Conservation (phyloP, 2,329 filamentous ascomycete genomes). For the Aureobasidium sp. region DNA sequence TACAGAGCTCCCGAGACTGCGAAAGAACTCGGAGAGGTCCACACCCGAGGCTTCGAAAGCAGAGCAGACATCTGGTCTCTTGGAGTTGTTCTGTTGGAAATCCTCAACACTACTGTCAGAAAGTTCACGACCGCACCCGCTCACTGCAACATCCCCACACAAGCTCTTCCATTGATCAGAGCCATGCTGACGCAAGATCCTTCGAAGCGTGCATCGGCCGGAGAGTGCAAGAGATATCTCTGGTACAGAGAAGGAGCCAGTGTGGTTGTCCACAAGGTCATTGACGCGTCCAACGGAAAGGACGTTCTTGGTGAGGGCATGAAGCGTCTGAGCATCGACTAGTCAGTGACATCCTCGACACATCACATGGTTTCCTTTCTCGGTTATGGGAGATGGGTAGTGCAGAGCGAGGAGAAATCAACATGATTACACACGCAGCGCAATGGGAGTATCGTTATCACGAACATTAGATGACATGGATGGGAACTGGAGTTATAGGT, state of each 20-base stretch:
- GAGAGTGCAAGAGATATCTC: neutral
- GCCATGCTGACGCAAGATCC: neutral
- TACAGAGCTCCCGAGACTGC: conserved; percentile 1
- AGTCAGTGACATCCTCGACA: neutral
- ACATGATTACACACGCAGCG: neutral
- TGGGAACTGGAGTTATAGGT: neutral
- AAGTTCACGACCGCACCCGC: neutral
- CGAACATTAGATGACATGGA: neutral
- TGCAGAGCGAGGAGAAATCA: neutral
- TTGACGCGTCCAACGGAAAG: neutral
- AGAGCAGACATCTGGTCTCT: conserved; percentile 2
- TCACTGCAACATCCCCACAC: neutral
- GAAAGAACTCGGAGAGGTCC: neutral
- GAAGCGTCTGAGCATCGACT: neutral
- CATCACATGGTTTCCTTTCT: neutral
- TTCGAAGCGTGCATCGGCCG: neutral
- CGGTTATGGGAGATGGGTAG: neutral
- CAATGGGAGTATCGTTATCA: neutral
- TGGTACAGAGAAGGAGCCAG: neutral
- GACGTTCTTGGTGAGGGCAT: neutral
- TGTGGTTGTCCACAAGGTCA: neutral
- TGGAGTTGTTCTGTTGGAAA: neutral
- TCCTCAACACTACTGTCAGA: neutral
- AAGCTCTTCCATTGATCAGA: neutral
- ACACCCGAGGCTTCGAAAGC: neutral